Conservation (phyloP, 179 eudicot species). For the Patellifolia procumbens region DNA sequence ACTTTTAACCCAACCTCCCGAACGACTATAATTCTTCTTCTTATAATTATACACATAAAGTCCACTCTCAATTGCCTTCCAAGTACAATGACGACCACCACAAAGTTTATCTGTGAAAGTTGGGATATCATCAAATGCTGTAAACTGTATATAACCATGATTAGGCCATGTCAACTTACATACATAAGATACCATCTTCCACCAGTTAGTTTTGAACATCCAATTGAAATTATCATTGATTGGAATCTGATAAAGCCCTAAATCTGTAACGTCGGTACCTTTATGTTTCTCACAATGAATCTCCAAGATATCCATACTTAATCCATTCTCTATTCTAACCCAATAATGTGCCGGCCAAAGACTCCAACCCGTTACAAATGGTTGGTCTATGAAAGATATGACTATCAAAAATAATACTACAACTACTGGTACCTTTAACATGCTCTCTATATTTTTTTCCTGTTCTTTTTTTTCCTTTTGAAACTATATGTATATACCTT, state of each 20-base stretch:
- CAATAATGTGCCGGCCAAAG: neutral
- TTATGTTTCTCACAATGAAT: neutral
- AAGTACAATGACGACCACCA: too few species aligned
- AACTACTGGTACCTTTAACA: neutral
- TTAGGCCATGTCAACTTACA: neutral
- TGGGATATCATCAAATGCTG: neutral
- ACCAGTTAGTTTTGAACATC: neutral
- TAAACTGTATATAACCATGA: neutral
- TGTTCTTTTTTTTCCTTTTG: neutral
- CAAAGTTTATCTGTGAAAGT: neutral
- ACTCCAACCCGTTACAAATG: neutral
- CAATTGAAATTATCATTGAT: neutral
- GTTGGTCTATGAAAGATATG: neutral
- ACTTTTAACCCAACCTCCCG: too few species aligned
- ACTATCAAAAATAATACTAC: neutral
- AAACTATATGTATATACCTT: too few species aligned
- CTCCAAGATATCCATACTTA: neutral
- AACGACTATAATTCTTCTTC: neutral
- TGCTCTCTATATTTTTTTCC: neutral
- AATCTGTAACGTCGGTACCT: neutral
- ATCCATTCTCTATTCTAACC: neutral
- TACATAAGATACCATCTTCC: neutral
- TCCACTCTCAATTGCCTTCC: conserved; percentile 12
- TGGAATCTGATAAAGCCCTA: neutral
- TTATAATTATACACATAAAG: neutral